Evolutionary conservation across 192 early-diverging fungal genomes (phyloP).

Genomic region (Rhizophagus sp.): DNA sequence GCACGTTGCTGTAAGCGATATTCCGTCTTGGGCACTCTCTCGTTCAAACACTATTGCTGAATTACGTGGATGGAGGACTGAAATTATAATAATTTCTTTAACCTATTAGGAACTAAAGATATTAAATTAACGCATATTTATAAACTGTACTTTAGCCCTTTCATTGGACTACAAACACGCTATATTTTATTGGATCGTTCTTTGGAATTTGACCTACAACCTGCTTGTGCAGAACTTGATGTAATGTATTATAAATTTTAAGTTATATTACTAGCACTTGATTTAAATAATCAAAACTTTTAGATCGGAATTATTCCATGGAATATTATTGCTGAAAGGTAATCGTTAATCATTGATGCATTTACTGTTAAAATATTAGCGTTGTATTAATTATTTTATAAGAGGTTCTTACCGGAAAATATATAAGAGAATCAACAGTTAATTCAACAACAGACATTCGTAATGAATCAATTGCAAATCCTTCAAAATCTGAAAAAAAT

Average conservation of each 20-base stretch:
- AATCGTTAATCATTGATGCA: not conserved
- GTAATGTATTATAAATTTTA: not conserved
- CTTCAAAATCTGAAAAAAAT: conserved; percentile 31
- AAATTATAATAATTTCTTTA: not conserved
- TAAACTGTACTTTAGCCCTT: conserved; percentile 18
- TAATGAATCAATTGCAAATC: not conserved
- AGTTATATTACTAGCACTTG: not conserved
- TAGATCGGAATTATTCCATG: not conserved
- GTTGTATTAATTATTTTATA: no score
- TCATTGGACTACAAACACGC: conserved; percentile 37
- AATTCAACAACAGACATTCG: not conserved
- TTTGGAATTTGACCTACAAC: conserved; percentile 43
- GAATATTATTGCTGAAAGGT: not conserved
- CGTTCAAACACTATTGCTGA: not conserved
- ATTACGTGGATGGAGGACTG: not conserved
- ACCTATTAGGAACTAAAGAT: no score
- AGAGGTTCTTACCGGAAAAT: not conserved
- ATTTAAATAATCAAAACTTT: not conserved
- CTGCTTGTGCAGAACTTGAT: conserved; percentile 35
- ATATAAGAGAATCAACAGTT: not conserved
- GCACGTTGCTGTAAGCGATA: conserved; percentile 44
- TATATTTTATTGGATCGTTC: conserved; percentile 39
- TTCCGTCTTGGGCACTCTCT: conserved; percentile 45
- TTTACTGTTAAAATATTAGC: no score
- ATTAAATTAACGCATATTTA: not conserved